These are phyloP conservation scores for Sarocladium brachiariae DNA, from an alignment of 2,329 filamentous ascomycete species.

Conservation along the genomic window DNA sequence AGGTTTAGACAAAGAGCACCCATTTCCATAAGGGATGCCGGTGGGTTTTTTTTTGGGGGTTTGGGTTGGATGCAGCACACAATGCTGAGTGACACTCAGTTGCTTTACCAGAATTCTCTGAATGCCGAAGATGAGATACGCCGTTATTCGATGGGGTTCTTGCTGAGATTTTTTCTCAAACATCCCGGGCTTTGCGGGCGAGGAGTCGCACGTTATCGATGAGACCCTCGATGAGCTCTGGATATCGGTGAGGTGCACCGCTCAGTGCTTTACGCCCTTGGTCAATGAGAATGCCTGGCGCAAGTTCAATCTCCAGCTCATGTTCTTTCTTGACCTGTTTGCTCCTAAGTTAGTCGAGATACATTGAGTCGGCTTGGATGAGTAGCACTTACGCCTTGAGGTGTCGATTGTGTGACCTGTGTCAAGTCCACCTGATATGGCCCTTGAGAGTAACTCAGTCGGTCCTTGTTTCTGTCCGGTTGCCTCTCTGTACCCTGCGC, in stretches of 20 bases:
- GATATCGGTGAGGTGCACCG: conserved; percentile 52
- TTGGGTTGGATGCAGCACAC: neutral
- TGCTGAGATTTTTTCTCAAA: neutral
- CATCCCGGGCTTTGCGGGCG: conserved; percentile 31
- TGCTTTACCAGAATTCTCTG: too few species aligned
- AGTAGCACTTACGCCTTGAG: conserved; percentile 25
- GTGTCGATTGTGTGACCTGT: conserved; percentile 58
- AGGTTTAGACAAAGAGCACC: neutral
- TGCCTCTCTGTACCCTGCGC: conserved; percentile 30
- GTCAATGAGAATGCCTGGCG: conserved; percentile 54
- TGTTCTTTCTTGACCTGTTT: conserved; percentile 53
- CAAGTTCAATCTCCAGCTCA: conserved; percentile 74
- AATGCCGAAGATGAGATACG: too few species aligned
- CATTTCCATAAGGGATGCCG: too few species aligned
- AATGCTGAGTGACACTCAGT: too few species aligned
- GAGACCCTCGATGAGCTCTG: conserved; percentile 63
- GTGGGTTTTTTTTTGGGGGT: too few species aligned
- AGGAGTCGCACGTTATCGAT: conserved; percentile 65
- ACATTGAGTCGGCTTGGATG: too few species aligned
- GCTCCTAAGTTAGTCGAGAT: neutral
- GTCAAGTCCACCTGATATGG: conserved; percentile 89
- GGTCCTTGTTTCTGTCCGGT: conserved; percentile 74
- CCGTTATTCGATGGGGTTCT: neutral
- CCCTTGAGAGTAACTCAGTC: conserved; percentile 83
- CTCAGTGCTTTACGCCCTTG: conserved; percentile 53